A percentile compares a stretch with the other conserved stretches of the same genome.
Evolutionary conservation across 306 rosid species (phyloP).

Genomic region (Malus orientalis): DNA sequence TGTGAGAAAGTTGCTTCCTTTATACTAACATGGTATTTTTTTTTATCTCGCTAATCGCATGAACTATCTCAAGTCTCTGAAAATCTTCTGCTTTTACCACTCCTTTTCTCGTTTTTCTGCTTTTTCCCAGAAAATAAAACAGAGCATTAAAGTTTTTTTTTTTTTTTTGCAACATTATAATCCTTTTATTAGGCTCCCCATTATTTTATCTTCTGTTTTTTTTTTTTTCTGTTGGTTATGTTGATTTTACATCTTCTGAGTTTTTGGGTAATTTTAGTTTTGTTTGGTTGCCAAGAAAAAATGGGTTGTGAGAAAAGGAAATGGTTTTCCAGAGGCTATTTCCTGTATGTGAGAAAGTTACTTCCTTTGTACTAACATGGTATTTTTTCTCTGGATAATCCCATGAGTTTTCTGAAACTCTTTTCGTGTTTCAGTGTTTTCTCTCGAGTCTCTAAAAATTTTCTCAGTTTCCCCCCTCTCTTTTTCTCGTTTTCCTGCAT

Average conservation of each 20-base stretch:
- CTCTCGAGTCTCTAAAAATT: background rate
- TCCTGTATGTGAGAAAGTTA: background rate
- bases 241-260: background rate
- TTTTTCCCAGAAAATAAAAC: background rate
- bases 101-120: background rate
- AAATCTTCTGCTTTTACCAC: background rate
- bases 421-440: background rate
- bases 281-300: background rate
- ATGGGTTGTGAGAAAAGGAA: background rate
- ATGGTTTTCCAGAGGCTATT: background rate
- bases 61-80: background rate
- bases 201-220: background rate
- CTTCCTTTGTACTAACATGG: background rate
- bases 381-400: background rate
- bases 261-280: background rate
- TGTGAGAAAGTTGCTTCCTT: background rate
- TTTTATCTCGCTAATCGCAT: background rate
- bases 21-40: background rate
- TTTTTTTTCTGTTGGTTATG: background rate
- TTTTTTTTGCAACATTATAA: too few relatives aligned
- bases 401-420: background rate
- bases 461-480: background rate
- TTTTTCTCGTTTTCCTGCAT: background rate
- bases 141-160: background rate
- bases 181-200: background rate